Evolutionary conservation across 495 filamentous ascomycete species (phyloP), one percentile per base, ranked within the genome.

Genomic region (Peziza echinospora): DNA sequence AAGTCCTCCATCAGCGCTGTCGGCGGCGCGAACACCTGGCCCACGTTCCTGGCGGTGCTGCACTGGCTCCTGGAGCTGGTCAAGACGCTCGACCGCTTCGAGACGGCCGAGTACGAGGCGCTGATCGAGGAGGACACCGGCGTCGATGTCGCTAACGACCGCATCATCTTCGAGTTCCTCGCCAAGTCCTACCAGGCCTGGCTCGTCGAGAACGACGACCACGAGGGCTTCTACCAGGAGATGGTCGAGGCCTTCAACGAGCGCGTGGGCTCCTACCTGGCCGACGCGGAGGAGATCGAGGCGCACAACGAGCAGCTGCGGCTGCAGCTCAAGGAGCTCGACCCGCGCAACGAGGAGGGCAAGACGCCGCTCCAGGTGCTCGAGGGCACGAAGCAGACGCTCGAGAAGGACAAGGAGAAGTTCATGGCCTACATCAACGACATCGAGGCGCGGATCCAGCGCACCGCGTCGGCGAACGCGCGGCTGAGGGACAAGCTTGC

Each of bases 31-130:
- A 94, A 93, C 55, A 48, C 50, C 5, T 99, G 89, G 89, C 77
- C 79, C 23, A 82, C 81, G 0, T 93, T 96, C 58, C 66, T 99
- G 21, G 91, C 84, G 0, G 68, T 96, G 63, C 68, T 99, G 42
- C 87, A 99, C 62, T 99, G 89, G 89, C 79, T 99, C 75, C 91
- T 99, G 86, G 85, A 94, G 61, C 65, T 96, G 41, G 82, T 84
- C 10, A 72, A 80, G 45, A 92, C 92, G 75, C 76, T 93, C 63
- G 84, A 96, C 46, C 64, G 76, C 8, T 94, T 80, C 57, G 80
- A 92, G 40, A 84, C 84, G 0, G 92, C 85, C 54, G 48, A 64
- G 9, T 47, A 34, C 2, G 71, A 73, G 13, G 2, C 41, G 11
- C 13, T 17, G 3, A 22, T 43, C 21, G 41, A 19, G 5, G 41